phyloP scores from a whole-genome alignment of 495 filamentous ascomycete species.

The Extremus antarcticus region DNA sequence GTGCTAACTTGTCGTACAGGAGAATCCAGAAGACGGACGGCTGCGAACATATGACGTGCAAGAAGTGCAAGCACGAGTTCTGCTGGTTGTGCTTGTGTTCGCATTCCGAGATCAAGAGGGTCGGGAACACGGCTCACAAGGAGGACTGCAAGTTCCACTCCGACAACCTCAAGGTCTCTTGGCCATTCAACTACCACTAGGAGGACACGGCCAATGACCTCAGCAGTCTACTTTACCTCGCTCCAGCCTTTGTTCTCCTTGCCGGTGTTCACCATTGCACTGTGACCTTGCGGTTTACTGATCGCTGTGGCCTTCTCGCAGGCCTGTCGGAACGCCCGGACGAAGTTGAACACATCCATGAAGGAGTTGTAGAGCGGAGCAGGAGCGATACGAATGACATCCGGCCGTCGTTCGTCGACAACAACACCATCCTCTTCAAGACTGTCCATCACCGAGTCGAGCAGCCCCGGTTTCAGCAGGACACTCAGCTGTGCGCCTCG shows the following conservation, averaged over 20 bases:
- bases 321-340: conserved; percentile 48
- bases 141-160: conserved; percentile 19
- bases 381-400: conserved; percentile 88
- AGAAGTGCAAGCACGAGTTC: conserved; percentile 25
- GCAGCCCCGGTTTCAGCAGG: conserved; percentile 50
- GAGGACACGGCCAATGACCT: not conserved
- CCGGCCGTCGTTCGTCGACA: conserved; percentile 78
- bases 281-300: not conserved
- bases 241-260: conserved; percentile 21
- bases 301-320: conserved; percentile 9
- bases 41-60: conserved; percentile 26
- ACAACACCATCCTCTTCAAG: conserved; percentile 64
- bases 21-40: conserved; percentile 28
- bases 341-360: conserved; percentile 67
- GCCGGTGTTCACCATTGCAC: conserved; percentile 20
- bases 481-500: conserved; percentile 84
- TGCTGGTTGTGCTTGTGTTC: conserved; percentile 26
- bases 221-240: conserved; percentile 20
- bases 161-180: conserved; percentile 8
- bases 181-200: conserved; percentile 16
- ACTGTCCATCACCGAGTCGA: conserved; percentile 56
- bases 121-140: conserved; percentile 21
- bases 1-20: not conserved
- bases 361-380: conserved; percentile 84
- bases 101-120: conserved; percentile 12